Evolutionary conservation across 805 yeast genomes (phyloP), one percentile per base, ranked within the genome.

Genomic region (Wickerhamiella shivajii): DNA sequence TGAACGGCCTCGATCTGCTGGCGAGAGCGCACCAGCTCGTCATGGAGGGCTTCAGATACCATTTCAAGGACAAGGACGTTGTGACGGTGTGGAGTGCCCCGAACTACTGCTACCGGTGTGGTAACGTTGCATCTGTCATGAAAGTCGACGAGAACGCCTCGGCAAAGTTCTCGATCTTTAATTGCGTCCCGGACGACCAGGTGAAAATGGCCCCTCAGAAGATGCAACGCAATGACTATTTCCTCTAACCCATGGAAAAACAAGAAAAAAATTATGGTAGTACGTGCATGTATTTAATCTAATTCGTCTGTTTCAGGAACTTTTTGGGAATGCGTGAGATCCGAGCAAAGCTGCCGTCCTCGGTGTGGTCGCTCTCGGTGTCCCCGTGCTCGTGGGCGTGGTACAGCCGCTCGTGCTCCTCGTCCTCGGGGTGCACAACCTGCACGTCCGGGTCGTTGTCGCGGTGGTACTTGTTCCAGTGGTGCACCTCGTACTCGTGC

Each of bases 61-160:
- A 90, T 59, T 90, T 90, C 61, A 83, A 84, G 41, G 95, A 87
- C 44, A 81, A 84, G 49, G 93, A 81, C 51, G 96, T 87, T 33
- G 98, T 87, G 23, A 87, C 98, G 1, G 97, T 87, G 23, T 87
- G 97, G 97, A 74, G 85, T 8, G 96, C 96, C 12, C 97, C 97
- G 29, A 85, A 85, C 56, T 85, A 85, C 60, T 85, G 97, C 61
- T 87, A 87, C 58, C 67, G 97, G 50, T 87, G 97, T 61, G 98
- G 98, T 39, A 87, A 87, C 52, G 97, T 87, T 33, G 98, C 98
- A 19, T 78, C 93, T 65, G 95, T 87, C 12, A 87, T 87, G 98
- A 81, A 84, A 55, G 79, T 90, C 35, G 93, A 77, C 47, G 93
- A 81, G 43, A 75, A 75, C 44, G 61, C 79, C 46, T 77, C 73